Conservation (phyloP, 441 rosid species). For the Eruca vesicaria region DNA sequence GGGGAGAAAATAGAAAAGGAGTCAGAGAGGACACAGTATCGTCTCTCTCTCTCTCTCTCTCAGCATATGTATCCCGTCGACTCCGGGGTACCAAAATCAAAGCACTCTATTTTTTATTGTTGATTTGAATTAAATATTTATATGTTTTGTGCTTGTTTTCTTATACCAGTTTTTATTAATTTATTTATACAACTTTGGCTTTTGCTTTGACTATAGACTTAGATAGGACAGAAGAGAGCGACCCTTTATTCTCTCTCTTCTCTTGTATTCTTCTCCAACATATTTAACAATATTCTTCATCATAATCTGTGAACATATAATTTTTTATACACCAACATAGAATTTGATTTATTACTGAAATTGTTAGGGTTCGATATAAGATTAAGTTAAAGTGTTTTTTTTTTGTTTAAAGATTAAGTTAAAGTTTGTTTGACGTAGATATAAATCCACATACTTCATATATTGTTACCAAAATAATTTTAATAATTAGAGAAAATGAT, state of each 20-base stretch:
- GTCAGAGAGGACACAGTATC: slow-evolving; percentile 31
- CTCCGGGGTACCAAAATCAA: slow-evolving; percentile 56
- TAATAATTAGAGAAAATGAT: too few relatives aligned
- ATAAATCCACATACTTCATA: too few relatives aligned
- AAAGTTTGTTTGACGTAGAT: too few relatives aligned
- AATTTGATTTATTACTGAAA: neutral
- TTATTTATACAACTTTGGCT: slow-evolving; percentile 14
- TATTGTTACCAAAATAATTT: too few relatives aligned
- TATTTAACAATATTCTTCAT: slow-evolving; percentile 5
- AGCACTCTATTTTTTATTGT: slow-evolving; percentile 3
- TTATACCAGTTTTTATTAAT: slow-evolving; percentile 6
- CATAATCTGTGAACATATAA: slow-evolving; percentile 13
- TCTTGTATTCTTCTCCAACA: slow-evolving; percentile 16
- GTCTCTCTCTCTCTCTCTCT: slow-evolving; percentile 42
- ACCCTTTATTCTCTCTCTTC: slow-evolving; percentile 33
- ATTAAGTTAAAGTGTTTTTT: too few relatives aligned
- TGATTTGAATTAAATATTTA: neutral
- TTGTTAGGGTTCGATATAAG: neutral
- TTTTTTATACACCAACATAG: neutral
- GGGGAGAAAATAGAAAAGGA: slow-evolving; percentile 38
- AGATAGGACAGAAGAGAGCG: slow-evolving; percentile 42
- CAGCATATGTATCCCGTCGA: slow-evolving; percentile 50
- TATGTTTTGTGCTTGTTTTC: slow-evolving; percentile 12
- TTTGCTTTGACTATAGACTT: slow-evolving; percentile 48
- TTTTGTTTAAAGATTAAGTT: too few relatives aligned